phyloP scores from a whole-genome alignment of 345 rosid genomes.

The Eucalyptus erythrocorys region DNA sequence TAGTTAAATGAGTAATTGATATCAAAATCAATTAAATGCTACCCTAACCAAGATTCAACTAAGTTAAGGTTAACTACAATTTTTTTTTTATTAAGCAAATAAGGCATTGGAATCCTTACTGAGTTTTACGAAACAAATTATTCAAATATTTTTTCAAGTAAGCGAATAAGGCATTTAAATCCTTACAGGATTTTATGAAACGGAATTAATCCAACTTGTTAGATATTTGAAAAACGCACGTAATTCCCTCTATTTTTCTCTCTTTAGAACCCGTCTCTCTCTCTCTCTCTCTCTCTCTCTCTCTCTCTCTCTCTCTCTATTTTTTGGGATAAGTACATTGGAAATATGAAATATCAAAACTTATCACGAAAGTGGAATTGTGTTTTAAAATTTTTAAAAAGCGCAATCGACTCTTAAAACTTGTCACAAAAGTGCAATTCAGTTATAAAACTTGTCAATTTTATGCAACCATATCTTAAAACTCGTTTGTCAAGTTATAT shows the following conservation, averaged over 20 bases:
- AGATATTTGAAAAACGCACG: accelerated
- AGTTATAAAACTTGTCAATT: not conserved
- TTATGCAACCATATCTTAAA: too few relatives aligned
- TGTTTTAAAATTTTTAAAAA: too few relatives aligned
- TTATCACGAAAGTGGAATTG: too few relatives aligned
- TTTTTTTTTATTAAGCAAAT: not conserved
- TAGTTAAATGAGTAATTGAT: not conserved
- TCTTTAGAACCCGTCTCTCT: too few relatives aligned
- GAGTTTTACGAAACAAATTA: not conserved
- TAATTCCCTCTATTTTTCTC: not conserved
- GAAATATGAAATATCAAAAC: too few relatives aligned
- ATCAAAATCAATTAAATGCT: not conserved
- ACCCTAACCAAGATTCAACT: not conserved
- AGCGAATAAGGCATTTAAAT: not conserved
- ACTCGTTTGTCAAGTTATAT: too few relatives aligned
- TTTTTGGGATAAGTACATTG: too few relatives aligned
- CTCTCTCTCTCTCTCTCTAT: too few relatives aligned
- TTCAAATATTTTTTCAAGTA: not conserved
- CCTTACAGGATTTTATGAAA: not conserved
- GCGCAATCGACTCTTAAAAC: too few relatives aligned
- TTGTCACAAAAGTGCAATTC: too few relatives aligned
- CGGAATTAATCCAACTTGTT: not conserved
- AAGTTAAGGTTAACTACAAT: not conserved
- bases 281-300: not conserved
- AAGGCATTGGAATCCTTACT: not conserved